Percentiles rank a stretch among this genome's conserved stretches.
phyloP scores from a whole-genome alignment of 306 rosid species.

The Begonia peltatifolia region DNA sequence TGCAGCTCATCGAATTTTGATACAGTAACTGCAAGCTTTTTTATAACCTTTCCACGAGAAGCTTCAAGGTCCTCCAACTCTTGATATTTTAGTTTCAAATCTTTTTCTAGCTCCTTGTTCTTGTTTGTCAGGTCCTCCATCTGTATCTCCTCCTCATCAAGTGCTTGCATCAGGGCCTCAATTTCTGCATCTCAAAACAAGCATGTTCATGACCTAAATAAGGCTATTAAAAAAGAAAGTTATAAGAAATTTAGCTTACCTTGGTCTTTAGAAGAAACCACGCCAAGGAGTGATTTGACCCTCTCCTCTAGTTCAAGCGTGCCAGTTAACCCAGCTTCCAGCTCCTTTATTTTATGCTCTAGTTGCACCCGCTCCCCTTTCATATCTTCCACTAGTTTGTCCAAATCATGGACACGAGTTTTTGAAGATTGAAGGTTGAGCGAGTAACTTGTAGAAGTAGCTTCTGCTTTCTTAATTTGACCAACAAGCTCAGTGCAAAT shows the following conservation, averaged over 20 bases:
- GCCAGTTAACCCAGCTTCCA: conserved; percentile 32
- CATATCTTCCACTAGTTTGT: conserved; percentile 34
- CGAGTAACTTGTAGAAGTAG: conserved; percentile 37
- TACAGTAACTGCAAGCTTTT: conserved; percentile 74
- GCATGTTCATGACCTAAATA: background rate
- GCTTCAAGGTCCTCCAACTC: conserved; percentile 60
- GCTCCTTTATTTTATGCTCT: conserved; percentile 51
- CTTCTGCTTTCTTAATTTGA: conserved; percentile 84
- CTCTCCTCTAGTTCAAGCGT: conserved; percentile 53
- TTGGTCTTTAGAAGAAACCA: conserved; percentile 73
- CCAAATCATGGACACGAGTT: conserved; percentile 36
- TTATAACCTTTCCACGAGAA: conserved; percentile 66
- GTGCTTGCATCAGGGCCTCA: conserved; percentile 82
- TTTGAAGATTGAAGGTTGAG: conserved; percentile 58
- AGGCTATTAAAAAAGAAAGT: background rate
- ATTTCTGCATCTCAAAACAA: conserved; percentile 53
- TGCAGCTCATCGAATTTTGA: conserved; percentile 94
- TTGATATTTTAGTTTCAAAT: conserved; percentile 48
- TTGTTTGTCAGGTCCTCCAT: conserved; percentile 59
- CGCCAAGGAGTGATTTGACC: conserved; percentile 44
- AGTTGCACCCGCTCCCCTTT: conserved; percentile 40
- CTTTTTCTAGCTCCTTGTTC: conserved; percentile 53
- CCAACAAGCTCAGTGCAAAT: conserved; percentile 71
- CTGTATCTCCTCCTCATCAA: conserved; percentile 89
- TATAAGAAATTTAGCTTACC: conserved; percentile 29